Conservation (phyloP, 2,329 filamentous ascomycete species). For the Alternaria longipes region DNA sequence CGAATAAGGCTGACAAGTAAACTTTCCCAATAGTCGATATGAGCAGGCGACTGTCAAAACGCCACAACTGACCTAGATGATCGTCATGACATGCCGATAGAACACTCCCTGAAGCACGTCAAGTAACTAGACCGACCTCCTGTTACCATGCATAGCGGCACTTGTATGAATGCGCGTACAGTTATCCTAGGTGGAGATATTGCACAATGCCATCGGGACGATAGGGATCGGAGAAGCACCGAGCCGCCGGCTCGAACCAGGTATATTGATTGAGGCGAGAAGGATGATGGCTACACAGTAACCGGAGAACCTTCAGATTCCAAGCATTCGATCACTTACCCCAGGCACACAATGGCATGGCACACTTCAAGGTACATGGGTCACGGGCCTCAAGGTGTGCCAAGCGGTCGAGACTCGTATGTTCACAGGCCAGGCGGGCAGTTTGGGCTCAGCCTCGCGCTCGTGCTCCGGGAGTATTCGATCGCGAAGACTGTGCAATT, state of each 20-base stretch:
- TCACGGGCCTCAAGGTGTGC: not conserved
- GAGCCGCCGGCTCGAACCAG: not conserved
- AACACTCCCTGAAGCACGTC: not conserved
- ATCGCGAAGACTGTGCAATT: not conserved
- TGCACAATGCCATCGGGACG: not conserved
- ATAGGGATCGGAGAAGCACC: not conserved
- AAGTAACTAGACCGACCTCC: not conserved
- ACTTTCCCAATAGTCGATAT: conserved; percentile 2
- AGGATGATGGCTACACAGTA: not conserved
- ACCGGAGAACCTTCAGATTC: not conserved
- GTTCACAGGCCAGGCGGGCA: not conserved
- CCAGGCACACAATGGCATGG: no score
- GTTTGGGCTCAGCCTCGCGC: not conserved
- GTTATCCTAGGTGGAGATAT: not conserved
- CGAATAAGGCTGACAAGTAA: not conserved
- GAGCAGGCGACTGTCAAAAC: not conserved
- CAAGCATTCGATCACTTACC: not conserved
- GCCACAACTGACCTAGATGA: not conserved
- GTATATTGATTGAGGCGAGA: not conserved
- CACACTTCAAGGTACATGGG: not conserved
- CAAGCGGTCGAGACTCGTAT: conserved; percentile 3
- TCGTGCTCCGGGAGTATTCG: not conserved
- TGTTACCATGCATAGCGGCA: not conserved
- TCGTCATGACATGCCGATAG: conserved; percentile 1
- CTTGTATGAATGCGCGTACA: not conserved